These are phyloP conservation scores for Diophrys appendiculata DNA, from an alignment of 73 alveolate species.

Conservation along the genomic window DNA sequence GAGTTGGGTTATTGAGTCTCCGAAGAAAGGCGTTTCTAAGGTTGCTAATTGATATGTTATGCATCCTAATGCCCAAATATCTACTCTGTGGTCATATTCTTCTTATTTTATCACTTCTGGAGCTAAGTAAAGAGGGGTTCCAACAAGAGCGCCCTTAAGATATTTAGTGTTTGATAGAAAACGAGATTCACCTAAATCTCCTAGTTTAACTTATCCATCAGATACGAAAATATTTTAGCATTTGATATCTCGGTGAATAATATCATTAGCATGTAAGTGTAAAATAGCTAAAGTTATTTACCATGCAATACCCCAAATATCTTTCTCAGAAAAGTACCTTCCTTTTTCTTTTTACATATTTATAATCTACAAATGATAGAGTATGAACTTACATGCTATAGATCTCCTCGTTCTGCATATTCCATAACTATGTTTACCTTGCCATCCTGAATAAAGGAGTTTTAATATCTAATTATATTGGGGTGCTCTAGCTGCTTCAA, in stretches of 20 bases:
- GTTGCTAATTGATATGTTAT: conserved; percentile 50
- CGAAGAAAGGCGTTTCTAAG: conserved; percentile 57
- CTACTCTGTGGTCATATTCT: conserved; percentile 53
- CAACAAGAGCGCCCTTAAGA: conserved; percentile 39
- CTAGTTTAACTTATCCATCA: conserved; percentile 38
- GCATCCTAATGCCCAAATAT: conserved; percentile 64
- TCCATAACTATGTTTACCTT: conserved; percentile 78
- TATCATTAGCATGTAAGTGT: conserved; percentile 49
- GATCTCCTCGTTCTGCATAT: conserved; percentile 71
- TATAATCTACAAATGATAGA: conserved; percentile 2
- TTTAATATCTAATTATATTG: conserved; percentile 51
- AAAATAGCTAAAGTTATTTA: conserved; percentile 42
- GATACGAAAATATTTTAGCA: conserved; percentile 33
- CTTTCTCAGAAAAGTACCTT: conserved; percentile 56
- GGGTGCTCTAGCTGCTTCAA: conserved; percentile 13
- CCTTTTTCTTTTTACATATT: conserved; percentile 33
- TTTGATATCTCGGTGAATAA: conserved; percentile 65
- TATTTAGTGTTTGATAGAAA: conserved; percentile 19
- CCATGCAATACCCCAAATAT: conserved; percentile 60
- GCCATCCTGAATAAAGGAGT: conserved; percentile 89
- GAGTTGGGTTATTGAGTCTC: conserved; percentile 29
- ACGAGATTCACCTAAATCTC: conserved; percentile 57
- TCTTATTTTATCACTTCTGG: conserved; percentile 62
- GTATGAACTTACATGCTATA: conserved; percentile 23
- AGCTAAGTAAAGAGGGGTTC: conserved; percentile 57